Percentiles rank a stretch among this genome's conserved stretches.
Evolutionary conservation across 805 yeast species (phyloP).

Genomic region (Cyberlindnera maritima): DNA sequence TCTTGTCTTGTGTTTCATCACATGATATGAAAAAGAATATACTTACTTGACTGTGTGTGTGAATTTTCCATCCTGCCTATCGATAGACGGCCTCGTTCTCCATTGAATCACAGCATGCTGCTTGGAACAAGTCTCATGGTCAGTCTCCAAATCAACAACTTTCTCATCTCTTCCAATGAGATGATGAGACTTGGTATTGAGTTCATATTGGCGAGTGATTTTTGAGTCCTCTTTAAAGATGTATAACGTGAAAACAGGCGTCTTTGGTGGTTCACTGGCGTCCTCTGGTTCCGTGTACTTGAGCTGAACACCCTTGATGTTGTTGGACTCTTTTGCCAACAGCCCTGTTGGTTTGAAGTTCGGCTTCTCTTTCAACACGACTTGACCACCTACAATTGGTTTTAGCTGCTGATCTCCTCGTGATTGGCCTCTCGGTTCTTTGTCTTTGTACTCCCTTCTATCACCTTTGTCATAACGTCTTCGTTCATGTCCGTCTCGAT

Average conservation of each 20-base stretch:
- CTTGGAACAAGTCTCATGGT: constrained; percentile 37
- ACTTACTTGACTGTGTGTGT: constrained; percentile 6
- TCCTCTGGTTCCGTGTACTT: constrained; percentile 39
- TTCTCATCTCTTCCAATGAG: constrained; percentile 37
- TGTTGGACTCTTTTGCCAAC: constrained; percentile 39
- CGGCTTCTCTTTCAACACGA: constrained; percentile 22
- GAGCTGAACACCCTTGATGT: constrained; percentile 33
- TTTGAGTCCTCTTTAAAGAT: constrained; percentile 30
- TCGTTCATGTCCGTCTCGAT: not conserved
- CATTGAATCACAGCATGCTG: constrained; percentile 52
- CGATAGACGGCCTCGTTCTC: constrained; percentile 22
- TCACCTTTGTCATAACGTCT: not conserved
- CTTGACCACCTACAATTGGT: not conserved
- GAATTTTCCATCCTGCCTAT: not conserved
- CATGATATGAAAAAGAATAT: constrained; percentile 3
- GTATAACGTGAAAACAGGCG: constrained; percentile 28
- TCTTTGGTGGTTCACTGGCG: constrained; percentile 29
- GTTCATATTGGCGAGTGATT: constrained; percentile 23
- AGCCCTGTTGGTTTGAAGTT: constrained; percentile 42
- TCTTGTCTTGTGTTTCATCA: not conserved
- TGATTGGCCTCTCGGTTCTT: not conserved
- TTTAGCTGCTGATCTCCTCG: not conserved
- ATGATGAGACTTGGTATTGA: constrained; percentile 29
- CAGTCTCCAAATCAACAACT: constrained; percentile 36
- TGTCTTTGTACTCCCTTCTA: not conserved